Base-by-base conservation (phyloP, 192 early-diverging fungal genomes). In the Rhizophagus clarus region DNA sequence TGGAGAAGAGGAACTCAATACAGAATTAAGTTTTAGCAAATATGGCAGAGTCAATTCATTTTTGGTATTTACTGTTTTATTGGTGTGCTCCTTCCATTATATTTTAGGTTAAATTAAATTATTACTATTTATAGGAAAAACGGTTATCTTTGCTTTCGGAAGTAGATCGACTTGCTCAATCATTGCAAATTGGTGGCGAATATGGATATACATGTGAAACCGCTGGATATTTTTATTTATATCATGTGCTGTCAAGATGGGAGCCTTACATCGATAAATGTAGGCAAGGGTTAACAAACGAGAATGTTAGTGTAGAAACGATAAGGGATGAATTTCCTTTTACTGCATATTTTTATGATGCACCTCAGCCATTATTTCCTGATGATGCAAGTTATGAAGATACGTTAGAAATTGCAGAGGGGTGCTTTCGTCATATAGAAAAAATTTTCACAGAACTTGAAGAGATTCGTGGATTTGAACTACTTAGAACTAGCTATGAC, bases 41-140 rank as follows among this genome's bases (percentile, higher is more conserved):
- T 96, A 94, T 47, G 98, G 98, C 28, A 94, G 98, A 24, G 94
- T 99, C 0, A 93, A 95, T 15, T 96, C 97, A 10, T 98, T 95
- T 78, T 79, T 99, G 83, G 77, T 79, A 32, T 4, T 3, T 67
- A 31, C 17, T 28, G 9, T 28, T 64, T 64, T 64, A 0, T 7
- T 40, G 7, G 4, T 8, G n/a, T 40, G 7, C 0, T 6, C 37
- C 6, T 26, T 64, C n/a, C n/a, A n/a, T 64, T 64, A 15, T 28
- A 28, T 28, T 64, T 28, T 24, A 64, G n/a, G 5, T 64, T 64
- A 64, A 28, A 24, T 28, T 24, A 63, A 26, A 14, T 14, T n/a
- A 12, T 24, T 28, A 1, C 29, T 22, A 4, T 9, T 37, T 70
- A 40, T 34, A 81, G 79, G 95, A 95, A 70, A 90, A 92, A 45